Evolutionary conservation across 345 rosid species (phyloP).

Genomic region (Eucalyptus guilfoylei): DNA sequence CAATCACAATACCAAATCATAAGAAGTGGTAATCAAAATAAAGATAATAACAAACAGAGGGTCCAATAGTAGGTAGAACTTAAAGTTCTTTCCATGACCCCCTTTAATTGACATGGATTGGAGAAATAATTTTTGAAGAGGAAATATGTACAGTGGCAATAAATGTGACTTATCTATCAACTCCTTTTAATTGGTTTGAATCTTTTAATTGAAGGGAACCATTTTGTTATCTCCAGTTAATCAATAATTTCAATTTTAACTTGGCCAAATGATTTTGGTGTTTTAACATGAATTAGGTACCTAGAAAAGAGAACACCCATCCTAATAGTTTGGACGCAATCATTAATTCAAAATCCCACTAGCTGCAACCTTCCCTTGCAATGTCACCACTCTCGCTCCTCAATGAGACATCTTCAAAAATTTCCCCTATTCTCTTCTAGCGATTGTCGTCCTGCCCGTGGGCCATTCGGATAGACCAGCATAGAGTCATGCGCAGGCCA

Average conservation of each 20-base stretch:
- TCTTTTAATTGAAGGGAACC: too few species aligned
- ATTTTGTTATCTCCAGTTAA: background rate
- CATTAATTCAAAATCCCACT: background rate
- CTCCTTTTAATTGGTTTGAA: too few species aligned
- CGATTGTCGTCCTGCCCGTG: background rate
- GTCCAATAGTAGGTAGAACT: background rate
- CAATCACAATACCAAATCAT: background rate
- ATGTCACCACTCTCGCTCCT: background rate
- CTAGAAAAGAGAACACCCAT: background rate
- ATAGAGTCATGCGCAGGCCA: background rate
- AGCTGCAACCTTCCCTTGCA: background rate
- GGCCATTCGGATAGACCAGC: background rate
- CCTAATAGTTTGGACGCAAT: background rate
- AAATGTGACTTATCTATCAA: too few species aligned
- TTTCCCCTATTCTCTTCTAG: background rate
- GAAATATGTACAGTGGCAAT: rapidly evolving
- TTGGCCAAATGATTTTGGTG: background rate
- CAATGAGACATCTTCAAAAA: background rate
- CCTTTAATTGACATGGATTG: background rate
- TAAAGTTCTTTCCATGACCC: background rate
- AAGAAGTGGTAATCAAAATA: background rate
- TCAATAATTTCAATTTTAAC: background rate
- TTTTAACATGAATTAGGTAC: background rate
- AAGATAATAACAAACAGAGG: background rate
- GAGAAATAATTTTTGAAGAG: too few species aligned